These are phyloP conservation scores for Brassica juncea DNA, from an alignment of 345 rosid genomes.

Conservation along the genomic window DNA sequence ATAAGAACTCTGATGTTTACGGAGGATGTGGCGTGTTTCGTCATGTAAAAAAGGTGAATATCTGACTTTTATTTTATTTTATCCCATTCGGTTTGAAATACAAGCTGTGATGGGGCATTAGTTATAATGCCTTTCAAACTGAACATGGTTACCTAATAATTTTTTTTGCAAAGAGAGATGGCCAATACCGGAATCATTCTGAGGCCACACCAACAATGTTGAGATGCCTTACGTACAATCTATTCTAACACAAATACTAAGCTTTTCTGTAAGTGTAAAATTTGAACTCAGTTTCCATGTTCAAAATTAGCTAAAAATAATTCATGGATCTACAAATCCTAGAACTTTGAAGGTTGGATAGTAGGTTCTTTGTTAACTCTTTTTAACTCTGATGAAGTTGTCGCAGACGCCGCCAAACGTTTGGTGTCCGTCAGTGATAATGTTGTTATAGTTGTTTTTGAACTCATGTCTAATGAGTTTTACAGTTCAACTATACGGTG, in stretches of 20 bases:
- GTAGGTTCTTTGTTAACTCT: constrained; percentile 18
- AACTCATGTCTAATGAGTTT: background rate
- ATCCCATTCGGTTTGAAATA: no score
- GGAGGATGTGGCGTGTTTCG: no score
- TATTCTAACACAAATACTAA: background rate
- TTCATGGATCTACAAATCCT: constrained; percentile 60
- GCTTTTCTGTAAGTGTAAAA: background rate
- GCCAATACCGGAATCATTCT: background rate
- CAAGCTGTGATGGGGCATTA: no score
- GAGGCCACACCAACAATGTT: background rate
- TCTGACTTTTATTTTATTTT: no score
- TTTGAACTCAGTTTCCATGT: background rate
- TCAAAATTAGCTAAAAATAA: constrained; percentile 46
- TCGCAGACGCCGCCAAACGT: constrained; percentile 24
- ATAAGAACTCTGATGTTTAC: no score
- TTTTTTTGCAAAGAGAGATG: no score
- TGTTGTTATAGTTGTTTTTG: background rate
- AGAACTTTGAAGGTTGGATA: constrained; percentile 13
- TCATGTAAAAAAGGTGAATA: no score
- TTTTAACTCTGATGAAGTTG: background rate
- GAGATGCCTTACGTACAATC: background rate
- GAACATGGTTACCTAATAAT: no score
- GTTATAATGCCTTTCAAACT: no score
- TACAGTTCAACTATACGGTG: background rate
- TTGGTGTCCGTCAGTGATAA: background rate